phyloP scores from a whole-genome alignment of 1,284 basidiomycete species.

The Sporisorium sorghi region DNA sequence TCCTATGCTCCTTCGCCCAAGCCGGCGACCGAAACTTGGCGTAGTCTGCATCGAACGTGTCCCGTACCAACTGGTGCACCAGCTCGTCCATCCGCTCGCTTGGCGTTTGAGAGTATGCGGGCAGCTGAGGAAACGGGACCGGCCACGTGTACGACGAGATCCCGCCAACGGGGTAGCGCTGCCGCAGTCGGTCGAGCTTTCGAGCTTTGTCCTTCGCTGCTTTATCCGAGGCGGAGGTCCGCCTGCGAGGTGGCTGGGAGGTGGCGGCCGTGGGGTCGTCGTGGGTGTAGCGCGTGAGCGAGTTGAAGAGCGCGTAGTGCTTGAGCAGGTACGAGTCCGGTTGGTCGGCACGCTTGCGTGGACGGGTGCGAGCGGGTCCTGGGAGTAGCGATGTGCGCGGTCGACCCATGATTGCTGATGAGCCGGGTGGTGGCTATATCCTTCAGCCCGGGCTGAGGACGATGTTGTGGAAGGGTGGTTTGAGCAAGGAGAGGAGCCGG shows the following conservation, averaged over 20 bases:
- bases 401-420: background rate
- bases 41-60: conserved; percentile 29
- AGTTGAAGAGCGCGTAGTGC: conserved; percentile 33
- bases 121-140: conserved; percentile 10
- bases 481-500: background rate
- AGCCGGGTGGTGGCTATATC: background rate
- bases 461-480: background rate
- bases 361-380: conserved; percentile 2
- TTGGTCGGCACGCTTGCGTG: conserved; percentile 10
- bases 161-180: conserved; percentile 14
- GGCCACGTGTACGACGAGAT: conserved; percentile 26
- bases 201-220: background rate
- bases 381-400: conserved; percentile 7
- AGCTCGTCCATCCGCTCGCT: conserved; percentile 9
- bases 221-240: too few species aligned
- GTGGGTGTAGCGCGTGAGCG: conserved; percentile 26
- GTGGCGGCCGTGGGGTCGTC: background rate
- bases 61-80: conserved; percentile 20
- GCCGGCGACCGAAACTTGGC: conserved; percentile 26
- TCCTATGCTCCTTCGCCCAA: conserved; percentile 24
- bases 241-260: background rate
- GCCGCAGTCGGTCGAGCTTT: conserved; percentile 7
- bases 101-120: conserved; percentile 9
- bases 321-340: conserved; percentile 27
- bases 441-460: background rate